A percentile compares a stretch with the other conserved stretches of the same genome.
Evolutionary conservation across 306 rosid genomes (phyloP).

Genomic region (Prunus mongolica): DNA sequence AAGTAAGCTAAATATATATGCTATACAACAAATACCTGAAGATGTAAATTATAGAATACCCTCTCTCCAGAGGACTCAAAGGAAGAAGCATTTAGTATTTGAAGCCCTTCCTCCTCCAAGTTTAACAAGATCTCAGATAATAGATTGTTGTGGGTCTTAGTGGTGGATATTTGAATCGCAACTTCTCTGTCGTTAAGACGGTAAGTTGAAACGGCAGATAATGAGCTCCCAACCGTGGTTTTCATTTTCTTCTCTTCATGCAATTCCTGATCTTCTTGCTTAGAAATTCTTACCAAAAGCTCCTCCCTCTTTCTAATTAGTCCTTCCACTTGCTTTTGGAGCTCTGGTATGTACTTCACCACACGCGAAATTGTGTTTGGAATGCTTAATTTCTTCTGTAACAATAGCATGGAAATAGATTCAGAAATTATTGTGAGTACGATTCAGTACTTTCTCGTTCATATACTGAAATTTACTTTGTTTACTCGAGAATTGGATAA

Average conservation of each 20-base stretch:
- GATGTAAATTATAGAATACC: constrained; percentile 51
- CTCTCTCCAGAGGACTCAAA: constrained; percentile 52
- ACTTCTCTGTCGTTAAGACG: constrained; percentile 47
- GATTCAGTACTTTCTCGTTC: no score
- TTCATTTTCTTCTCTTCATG: neutral
- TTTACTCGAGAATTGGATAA: no score
- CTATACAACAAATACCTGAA: constrained; percentile 27
- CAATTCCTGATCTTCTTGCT: constrained; percentile 4
- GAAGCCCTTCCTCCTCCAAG: constrained; percentile 49
- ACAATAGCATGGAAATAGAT: no score
- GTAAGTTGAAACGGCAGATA: constrained; percentile 41
- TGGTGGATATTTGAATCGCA: constrained; percentile 49
- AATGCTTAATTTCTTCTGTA: constrained; percentile 61
- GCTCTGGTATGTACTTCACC: constrained; percentile 59
- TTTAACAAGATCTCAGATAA: constrained; percentile 43
- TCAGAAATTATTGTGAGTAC: neutral
- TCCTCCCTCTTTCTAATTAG: constrained; percentile 48
- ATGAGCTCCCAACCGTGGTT: constrained; percentile 13
- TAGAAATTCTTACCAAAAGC: constrained; percentile 27
- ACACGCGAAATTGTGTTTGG: constrained; percentile 58
- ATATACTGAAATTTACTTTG: no score
- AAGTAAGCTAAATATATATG: neutral
- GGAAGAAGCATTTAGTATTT: constrained; percentile 53
- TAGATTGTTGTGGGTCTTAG: constrained; percentile 13
- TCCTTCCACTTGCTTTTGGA: constrained; percentile 52